These are phyloP conservation scores for Ustilago cynodontis DNA, from an alignment of 1,284 basidiomycete species.

Conservation along the genomic window DNA sequence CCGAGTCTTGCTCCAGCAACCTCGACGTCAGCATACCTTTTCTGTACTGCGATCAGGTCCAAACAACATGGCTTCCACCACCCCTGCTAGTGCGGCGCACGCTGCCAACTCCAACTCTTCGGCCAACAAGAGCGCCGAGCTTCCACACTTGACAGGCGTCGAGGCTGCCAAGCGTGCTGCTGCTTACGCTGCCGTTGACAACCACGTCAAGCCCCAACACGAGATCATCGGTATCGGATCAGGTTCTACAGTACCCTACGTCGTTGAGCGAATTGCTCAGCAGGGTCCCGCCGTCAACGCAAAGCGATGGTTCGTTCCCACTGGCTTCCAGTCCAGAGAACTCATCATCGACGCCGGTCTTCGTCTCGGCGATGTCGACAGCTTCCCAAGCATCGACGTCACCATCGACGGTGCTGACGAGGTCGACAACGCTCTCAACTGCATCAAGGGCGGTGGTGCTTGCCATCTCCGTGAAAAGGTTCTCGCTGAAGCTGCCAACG, in stretches of 20 bases:
- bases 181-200: conserved; percentile 93
- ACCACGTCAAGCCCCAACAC: conserved; percentile 84
- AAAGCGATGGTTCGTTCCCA: conserved; percentile 71
- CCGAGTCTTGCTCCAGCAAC: neutral
- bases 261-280: conserved; percentile 91
- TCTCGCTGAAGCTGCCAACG: conserved; percentile 87
- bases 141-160: conserved; percentile 43
- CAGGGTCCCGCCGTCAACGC: conserved; percentile 84
- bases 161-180: conserved; percentile 84
- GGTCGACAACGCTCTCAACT: conserved; percentile 88
- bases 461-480: conserved; percentile 98
- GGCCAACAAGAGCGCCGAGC: conserved; percentile 36
- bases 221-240: conserved; percentile 75
- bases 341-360: conserved; percentile 85
- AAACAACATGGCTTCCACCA: conserved; percentile 32
- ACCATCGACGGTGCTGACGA: conserved; percentile 98
- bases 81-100: conserved; percentile 17
- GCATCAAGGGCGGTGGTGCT: conserved; percentile 97
- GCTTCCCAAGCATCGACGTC: conserved; percentile 85
- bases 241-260: conserved; percentile 94
- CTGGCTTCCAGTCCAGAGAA: conserved; percentile 93
- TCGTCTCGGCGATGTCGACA: conserved; percentile 83
- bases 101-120: conserved; percentile 41
- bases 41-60: conserved; percentile 7
- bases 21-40: neutral